These are phyloP conservation scores for Aspergillus proliferans DNA, from an alignment of 2,329 filamentous ascomycete species.

Conservation along the genomic window DNA sequence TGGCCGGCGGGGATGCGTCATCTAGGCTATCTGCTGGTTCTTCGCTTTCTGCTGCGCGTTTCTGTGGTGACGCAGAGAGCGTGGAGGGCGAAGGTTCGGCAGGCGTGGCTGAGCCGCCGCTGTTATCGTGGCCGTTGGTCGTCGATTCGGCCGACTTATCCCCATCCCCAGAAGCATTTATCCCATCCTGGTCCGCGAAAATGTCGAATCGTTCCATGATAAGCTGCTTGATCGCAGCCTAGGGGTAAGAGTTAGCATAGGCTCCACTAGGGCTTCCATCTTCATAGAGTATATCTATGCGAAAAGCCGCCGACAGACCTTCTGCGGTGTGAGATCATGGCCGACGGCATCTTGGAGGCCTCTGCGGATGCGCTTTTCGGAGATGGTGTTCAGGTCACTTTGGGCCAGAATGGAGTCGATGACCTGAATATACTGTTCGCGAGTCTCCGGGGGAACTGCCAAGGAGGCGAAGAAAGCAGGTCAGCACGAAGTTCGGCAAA, in stretches of 20 bases:
- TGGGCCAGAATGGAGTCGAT: conserved; percentile 57
- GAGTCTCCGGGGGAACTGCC: conserved; percentile 45
- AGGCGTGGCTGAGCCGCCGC: conserved; percentile 15
- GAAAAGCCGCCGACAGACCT: conserved; percentile 39
- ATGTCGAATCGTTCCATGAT: conserved; percentile 71
- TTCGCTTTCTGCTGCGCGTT: conserved; percentile 39
- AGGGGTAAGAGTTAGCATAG: conserved; percentile 10
- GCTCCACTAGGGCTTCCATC: background rate
- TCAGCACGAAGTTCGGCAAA: conserved; percentile 10
- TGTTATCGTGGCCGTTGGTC: conserved; percentile 31
- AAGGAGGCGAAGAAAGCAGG: conserved; percentile 10
- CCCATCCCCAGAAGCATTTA: conserved; percentile 27
- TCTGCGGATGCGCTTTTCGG: conserved; percentile 60
- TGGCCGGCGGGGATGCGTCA: conserved; percentile 49
- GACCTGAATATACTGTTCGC: conserved; percentile 49
- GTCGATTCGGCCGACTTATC: conserved; percentile 12
- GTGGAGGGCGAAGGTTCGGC: conserved; percentile 26
- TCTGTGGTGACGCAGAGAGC: conserved; percentile 32
- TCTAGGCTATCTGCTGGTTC: conserved; percentile 31
- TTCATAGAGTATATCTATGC: background rate
- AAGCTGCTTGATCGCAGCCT: conserved; percentile 65
- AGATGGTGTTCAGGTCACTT: conserved; percentile 59
- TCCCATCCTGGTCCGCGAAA: conserved; percentile 45
- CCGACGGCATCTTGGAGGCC: conserved; percentile 55
- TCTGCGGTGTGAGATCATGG: conserved; percentile 57